Conservation (phyloP, 2,329 filamentous ascomycete species). For the Fusarium virguliforme region DNA sequence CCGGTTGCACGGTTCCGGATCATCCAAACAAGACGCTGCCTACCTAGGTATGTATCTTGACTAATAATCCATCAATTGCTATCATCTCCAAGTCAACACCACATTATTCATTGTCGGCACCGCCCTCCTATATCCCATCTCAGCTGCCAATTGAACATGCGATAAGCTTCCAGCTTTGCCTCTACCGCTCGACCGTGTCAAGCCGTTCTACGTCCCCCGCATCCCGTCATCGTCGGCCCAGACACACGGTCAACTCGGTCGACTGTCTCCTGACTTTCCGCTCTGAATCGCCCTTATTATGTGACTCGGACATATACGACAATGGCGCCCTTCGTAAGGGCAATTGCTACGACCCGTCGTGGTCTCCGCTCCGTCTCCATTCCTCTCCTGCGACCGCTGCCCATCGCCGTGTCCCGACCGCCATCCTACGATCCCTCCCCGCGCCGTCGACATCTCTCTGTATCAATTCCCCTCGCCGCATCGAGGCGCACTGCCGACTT, state of each 20-base stretch:
- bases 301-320: conserved; percentile 38
- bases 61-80: conserved; percentile 19
- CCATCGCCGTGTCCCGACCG: conserved; percentile 18
- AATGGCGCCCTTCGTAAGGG: conserved; percentile 50
- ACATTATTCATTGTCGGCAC: neutral
- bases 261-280: conserved; percentile 41
- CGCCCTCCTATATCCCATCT: neutral
- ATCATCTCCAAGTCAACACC: conserved; percentile 7
- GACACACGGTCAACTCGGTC: conserved; percentile 39
- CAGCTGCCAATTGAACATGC: conserved; percentile 20
- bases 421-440: conserved; percentile 8
- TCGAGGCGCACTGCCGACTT: conserved; percentile 66
- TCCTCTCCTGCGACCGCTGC: conserved; percentile 20
- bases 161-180: conserved; percentile 36
- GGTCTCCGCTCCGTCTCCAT: conserved; percentile 32
- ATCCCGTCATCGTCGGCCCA: conserved; percentile 47
- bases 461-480: conserved; percentile 45
- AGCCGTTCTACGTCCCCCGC: conserved; percentile 46
- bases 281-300: conserved; percentile 42
- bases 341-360: conserved; percentile 38
- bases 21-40: conserved; percentile 4
- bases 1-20: conserved; percentile 3
- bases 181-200: conserved; percentile 34
- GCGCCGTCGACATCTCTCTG: conserved; percentile 48
- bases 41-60: too few relatives aligned